Percentiles rank a stretch among this genome's conserved stretches.
Conservation (phyloP, 305 asterid genomes). For the Stenogyne calaminthoides region DNA sequence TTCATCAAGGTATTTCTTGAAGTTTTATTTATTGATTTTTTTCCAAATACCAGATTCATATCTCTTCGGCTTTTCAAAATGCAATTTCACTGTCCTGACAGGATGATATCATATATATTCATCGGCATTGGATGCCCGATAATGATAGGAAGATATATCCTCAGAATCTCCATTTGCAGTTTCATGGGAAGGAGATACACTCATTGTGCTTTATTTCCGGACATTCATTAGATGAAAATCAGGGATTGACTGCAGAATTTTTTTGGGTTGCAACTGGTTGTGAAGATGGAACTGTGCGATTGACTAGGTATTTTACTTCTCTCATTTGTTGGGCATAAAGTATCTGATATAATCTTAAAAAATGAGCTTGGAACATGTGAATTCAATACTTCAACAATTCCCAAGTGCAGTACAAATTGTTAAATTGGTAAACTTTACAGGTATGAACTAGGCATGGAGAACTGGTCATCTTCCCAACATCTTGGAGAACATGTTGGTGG, state of each 20-base stretch:
- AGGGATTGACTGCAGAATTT: constrained; percentile 36
- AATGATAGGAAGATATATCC: constrained; percentile 66
- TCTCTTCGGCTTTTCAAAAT: not conserved
- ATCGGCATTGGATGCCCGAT: constrained; percentile 63
- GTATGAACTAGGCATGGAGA: constrained; percentile 57
- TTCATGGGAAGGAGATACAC: constrained; percentile 97
- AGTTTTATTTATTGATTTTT: constrained; percentile 16
- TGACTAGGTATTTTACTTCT: constrained; percentile 64
- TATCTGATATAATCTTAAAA: constrained; percentile 16
- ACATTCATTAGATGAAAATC: constrained; percentile 43
- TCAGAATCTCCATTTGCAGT: constrained; percentile 80
- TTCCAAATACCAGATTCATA: constrained; percentile 7
- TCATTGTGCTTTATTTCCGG: constrained; percentile 67
- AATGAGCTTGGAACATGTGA: constrained; percentile 4
- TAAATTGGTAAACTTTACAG: constrained; percentile 51
- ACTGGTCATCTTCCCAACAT: constrained; percentile 77
- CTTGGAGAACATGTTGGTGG: constrained; percentile 98
- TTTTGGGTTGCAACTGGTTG: constrained; percentile 91
- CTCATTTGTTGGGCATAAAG: constrained; percentile 20
- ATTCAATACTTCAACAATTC: constrained; percentile 2
- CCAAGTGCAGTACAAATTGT: constrained; percentile 1
- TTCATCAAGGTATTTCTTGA: constrained; percentile 70
- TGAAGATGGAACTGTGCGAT: constrained; percentile 97
- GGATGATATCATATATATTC: constrained; percentile 79
- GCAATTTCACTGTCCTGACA: constrained; percentile 37